Conservation (phyloP, 768 basidiomycete species). For the Naematelia aurantialba region DNA sequence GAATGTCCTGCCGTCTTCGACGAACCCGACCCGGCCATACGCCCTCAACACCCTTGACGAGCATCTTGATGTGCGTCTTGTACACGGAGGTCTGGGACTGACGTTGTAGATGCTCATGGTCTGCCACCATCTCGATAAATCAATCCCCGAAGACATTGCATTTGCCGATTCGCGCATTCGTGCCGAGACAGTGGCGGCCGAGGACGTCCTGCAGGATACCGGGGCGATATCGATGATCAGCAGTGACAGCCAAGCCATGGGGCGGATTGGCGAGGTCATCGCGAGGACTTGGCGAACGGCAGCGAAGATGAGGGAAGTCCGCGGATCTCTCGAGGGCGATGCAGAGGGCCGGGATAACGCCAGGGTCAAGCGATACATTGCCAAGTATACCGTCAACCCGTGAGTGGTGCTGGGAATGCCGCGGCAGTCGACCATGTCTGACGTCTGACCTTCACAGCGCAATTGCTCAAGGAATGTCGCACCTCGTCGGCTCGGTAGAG, state of each 20-base stretch:
- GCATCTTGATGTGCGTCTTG: conserved; percentile 76
- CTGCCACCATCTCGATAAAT: conserved; percentile 91
- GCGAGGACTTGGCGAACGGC: conserved; percentile 94
- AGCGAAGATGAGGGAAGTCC: conserved; percentile 79
- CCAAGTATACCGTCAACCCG: conserved; percentile 98
- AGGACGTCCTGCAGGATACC: conserved; percentile 86
- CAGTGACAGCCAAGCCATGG: conserved; percentile 97
- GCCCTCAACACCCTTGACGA: conserved; percentile 89
- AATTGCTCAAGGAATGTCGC: conserved; percentile 86
- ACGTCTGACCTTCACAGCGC: conserved; percentile 58
- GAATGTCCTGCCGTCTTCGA: conserved; percentile 92
- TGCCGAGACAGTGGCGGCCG: conserved; percentile 93
- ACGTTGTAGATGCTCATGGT: conserved; percentile 89
- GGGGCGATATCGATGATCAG: conserved; percentile 97
- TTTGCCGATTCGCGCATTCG: conserved; percentile 98
- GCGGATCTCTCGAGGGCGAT: conserved; percentile 80
- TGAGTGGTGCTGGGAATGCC: conserved; percentile 57
- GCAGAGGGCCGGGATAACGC: conserved; percentile 69
- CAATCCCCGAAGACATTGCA: conserved; percentile 86
- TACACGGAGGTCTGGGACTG: not conserved
- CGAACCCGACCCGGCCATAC: conserved; percentile 93
- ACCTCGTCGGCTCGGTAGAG: conserved; percentile 77
- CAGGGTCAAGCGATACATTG: conserved; percentile 87
- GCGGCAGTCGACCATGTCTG: not conserved
- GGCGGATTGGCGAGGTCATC: conserved; percentile 90